Evolutionary conservation across 1,139 yeast genomes (phyloP).

Genomic region (Ashbya aceris): DNA sequence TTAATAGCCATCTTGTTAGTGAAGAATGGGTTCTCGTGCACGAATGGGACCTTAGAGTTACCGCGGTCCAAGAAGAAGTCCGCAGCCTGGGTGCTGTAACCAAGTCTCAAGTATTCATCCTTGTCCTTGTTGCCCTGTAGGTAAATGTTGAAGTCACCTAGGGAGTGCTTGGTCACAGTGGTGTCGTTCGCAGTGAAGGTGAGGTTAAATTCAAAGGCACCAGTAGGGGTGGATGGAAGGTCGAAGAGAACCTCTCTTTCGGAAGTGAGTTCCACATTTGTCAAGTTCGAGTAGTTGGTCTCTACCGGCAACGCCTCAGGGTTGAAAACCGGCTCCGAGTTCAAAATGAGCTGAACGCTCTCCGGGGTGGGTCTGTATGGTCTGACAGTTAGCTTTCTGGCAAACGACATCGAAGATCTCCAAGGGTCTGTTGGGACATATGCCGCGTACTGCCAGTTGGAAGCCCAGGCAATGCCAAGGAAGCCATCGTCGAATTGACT

Average conservation of each 20-base stretch:
- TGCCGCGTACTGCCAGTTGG: slow-evolving; percentile 34
- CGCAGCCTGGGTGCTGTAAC: slow-evolving; percentile 17
- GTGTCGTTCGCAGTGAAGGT: slow-evolving; percentile 13
- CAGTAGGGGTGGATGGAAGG: slow-evolving; percentile 4
- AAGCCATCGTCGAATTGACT: slow-evolving; percentile 16
- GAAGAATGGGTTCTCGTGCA: slow-evolving; percentile 16
- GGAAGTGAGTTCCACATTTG: not conserved
- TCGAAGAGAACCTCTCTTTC: not conserved
- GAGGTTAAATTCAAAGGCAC: slow-evolving; percentile 12
- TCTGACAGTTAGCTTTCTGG: slow-evolving; percentile 26
- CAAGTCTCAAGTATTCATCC: slow-evolving; percentile 16
- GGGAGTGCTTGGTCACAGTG: slow-evolving; percentile 8
- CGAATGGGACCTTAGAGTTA: slow-evolving; percentile 14
- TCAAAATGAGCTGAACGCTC: slow-evolving; percentile 16
- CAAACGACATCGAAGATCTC: slow-evolving; percentile 31
- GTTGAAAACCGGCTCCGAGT: slow-evolving; percentile 21
- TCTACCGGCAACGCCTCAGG: not conserved
- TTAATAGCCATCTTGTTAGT: slow-evolving; percentile 9
- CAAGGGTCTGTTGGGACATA: slow-evolving; percentile 30
- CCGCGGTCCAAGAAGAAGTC: slow-evolving; percentile 22
- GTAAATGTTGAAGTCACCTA: slow-evolving; percentile 13
- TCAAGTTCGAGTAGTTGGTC: not conserved
- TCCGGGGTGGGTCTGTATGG: slow-evolving; percentile 22
- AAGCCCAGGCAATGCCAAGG: slow-evolving; percentile 34
- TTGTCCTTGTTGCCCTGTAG: slow-evolving; percentile 11